Evolutionary conservation across 805 yeast species (phyloP).

Genomic region (Ascoidea rubescens): DNA sequence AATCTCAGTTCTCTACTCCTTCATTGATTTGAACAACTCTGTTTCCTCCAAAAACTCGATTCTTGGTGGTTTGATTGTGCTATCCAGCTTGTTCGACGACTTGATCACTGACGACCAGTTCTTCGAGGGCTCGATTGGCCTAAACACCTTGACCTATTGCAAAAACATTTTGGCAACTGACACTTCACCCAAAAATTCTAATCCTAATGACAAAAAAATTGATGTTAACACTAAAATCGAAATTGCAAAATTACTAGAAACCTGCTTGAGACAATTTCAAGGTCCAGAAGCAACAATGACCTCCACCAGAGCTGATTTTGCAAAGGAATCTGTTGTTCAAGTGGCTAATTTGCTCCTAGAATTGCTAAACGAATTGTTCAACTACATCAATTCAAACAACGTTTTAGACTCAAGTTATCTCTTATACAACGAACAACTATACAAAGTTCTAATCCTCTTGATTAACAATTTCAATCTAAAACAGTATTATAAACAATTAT

Average conservation of each 20-base stretch:
- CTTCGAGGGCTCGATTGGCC: slow-evolving; percentile 60
- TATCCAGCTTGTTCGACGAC: slow-evolving; percentile 76
- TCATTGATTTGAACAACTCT: slow-evolving; percentile 18
- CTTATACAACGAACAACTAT: slow-evolving; percentile 16
- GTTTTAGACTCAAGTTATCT: slow-evolving; percentile 11
- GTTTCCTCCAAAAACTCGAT: slow-evolving; percentile 18
- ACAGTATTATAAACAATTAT: background rate
- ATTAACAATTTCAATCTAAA: slow-evolving; percentile 13
- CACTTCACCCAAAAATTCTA: slow-evolving; percentile 14
- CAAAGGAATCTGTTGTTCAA: background rate
- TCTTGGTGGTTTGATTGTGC: slow-evolving; percentile 42
- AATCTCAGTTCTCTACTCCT: slow-evolving; percentile 30
- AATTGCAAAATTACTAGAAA: slow-evolving; percentile 36
- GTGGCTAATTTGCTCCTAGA: slow-evolving; percentile 2
- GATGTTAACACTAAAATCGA: slow-evolving; percentile 28
- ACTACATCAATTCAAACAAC: slow-evolving; percentile 9
- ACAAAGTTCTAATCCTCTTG: slow-evolving; percentile 15
- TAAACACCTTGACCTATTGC: slow-evolving; percentile 36
- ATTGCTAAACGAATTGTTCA: slow-evolving; percentile 3
- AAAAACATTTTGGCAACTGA: slow-evolving; percentile 18
- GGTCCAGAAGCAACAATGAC: slow-evolving; percentile 31
- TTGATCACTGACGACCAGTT: slow-evolving; percentile 77
- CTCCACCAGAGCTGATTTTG: slow-evolving; percentile 18
- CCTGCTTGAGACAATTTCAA: slow-evolving; percentile 38
- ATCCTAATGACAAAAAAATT: slow-evolving; percentile 11